Evolutionary conservation across 768 basidiomycete species (phyloP).

Genomic region (Cytidiella melzeri): DNA sequence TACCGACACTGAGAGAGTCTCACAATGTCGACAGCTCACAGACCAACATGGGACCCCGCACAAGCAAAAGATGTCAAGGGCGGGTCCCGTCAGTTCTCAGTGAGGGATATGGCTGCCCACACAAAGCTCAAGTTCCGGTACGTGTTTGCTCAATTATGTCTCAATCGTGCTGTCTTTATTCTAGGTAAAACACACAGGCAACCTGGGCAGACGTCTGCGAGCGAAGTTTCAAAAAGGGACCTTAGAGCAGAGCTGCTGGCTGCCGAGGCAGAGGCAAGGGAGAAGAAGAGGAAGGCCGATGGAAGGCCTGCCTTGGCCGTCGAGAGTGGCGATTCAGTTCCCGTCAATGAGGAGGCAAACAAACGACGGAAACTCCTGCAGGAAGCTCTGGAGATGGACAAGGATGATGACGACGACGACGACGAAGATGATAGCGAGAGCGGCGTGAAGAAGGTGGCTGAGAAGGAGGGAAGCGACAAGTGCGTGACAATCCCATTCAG

Average conservation of each 20-base stretch:
- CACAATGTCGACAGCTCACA: conserved; percentile 82
- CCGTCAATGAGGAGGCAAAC: conserved; percentile 56
- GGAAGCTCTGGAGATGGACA: conserved; percentile 82
- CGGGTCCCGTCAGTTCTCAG: conserved; percentile 88
- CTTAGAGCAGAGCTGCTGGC: conserved; percentile 74
- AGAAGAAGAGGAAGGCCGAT: conserved; percentile 90
- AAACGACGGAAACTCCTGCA: conserved; percentile 87
- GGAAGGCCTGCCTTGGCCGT: conserved; percentile 41
- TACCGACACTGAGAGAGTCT: background rate
- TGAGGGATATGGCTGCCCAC: conserved; percentile 89
- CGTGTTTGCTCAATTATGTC: conserved; percentile 16
- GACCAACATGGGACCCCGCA: conserved; percentile 97
- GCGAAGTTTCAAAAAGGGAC: conserved; percentile 75
- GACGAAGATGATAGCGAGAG: conserved; percentile 34
- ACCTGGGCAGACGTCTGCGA: conserved; percentile 79
- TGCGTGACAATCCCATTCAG: conserved; percentile 19
- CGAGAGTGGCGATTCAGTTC: conserved; percentile 35
- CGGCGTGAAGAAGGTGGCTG: conserved; percentile 20
- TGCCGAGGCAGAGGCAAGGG: conserved; percentile 83
- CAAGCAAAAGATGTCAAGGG: conserved; percentile 90
- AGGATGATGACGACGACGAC: conserved; percentile 81
- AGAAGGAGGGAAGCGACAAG: conserved; percentile 41
- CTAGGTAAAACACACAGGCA: conserved; percentile 56
- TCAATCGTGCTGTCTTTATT: too few relatives aligned
- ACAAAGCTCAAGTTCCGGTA: conserved; percentile 98